Evolutionary conservation across 139 green algal species (phyloP), one percentile per base, ranked within the genome.

Genomic region (Volvox africanus): DNA sequence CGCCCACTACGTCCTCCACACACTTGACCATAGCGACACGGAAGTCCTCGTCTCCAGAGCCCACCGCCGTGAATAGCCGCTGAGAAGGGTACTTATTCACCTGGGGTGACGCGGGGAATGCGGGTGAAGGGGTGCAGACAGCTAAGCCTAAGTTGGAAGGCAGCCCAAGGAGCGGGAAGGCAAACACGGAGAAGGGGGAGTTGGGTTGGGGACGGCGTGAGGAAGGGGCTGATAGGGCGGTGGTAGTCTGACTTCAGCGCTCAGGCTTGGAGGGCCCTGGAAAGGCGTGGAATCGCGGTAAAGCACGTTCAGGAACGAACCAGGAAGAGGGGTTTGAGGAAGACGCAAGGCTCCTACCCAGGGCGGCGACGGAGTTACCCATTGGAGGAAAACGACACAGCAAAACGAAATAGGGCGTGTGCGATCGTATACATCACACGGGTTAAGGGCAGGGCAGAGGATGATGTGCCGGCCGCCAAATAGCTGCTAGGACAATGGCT

Each of bases 51-150:
- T n/a, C 75, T 26, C 87, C 87, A 1, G 12, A 24, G 17, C 87
- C 87, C 87, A 91, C 87, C 24, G 87, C 87, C 14, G 87, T 91
- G 87, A 91, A 91, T 26, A 86, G 61, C n/a, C 87, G 87, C 87
- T 67, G 24, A 77, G 26, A 68, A 18, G 87, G 87, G 87, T 86
- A 91, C 61, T 30, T 91, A 77, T 91, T 91, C 17, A 91, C 87
- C 87, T 90, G 86, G 44, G 71, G 3, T 32, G 36, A 28, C 13
- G 19, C 68, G 80, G 21, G 16, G 36, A n/a, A 67, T 24, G 18
- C 13, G 50, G 22, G 30, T 24, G 22, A 50, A 33, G 78, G 36
- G 21, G 3, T 68, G 36, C 32, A 13, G 83, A 2, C 1, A 35
- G 2, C 65, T 17, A 50, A 65, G 62, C 12, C 32, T 18, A 28